Evolutionary conservation across 306 rosid species (phyloP).

Genomic region (Cyclanthera cordifolia): DNA sequence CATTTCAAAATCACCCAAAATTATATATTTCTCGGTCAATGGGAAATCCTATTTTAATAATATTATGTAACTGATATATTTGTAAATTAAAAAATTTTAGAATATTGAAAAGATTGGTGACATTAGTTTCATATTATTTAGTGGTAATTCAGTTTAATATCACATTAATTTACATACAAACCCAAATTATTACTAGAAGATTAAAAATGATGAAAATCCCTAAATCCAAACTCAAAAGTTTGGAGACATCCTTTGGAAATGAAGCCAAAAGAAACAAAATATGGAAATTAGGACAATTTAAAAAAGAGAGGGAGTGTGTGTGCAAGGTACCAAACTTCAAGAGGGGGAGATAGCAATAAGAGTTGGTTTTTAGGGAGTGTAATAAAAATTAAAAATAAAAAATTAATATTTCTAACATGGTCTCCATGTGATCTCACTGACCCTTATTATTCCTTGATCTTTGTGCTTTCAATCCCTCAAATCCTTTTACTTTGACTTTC

Average conservation of each 20-base stretch:
- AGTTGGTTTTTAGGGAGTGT: not conserved
- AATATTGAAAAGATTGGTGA: no score
- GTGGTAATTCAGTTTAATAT: no score
- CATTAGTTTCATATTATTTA: no score
- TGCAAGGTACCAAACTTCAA: not conserved
- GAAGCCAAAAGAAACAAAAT: not conserved
- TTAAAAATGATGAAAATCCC: not conserved
- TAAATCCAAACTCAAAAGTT: not conserved
- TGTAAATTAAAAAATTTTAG: no score
- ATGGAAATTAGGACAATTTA: not conserved
- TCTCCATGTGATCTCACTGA: conserved; percentile 14
- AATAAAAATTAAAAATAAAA: not conserved
- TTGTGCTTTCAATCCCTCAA: not conserved
- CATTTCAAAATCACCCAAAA: no score
- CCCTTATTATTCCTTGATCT: conserved; percentile 5
- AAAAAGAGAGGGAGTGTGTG: not conserved
- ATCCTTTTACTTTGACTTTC: conserved; percentile 6
- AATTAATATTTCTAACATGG: not conserved
- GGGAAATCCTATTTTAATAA: no score
- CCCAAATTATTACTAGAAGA: no score
- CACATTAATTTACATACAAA: no score
- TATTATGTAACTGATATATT: no score
- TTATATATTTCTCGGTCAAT: no score
- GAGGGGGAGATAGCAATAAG: no score
- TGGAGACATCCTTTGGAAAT: not conserved